Evolutionary conservation across 352 stramenopile species (phyloP), one percentile per base, ranked within the genome.

Genomic region (Pythium coloratum): DNA sequence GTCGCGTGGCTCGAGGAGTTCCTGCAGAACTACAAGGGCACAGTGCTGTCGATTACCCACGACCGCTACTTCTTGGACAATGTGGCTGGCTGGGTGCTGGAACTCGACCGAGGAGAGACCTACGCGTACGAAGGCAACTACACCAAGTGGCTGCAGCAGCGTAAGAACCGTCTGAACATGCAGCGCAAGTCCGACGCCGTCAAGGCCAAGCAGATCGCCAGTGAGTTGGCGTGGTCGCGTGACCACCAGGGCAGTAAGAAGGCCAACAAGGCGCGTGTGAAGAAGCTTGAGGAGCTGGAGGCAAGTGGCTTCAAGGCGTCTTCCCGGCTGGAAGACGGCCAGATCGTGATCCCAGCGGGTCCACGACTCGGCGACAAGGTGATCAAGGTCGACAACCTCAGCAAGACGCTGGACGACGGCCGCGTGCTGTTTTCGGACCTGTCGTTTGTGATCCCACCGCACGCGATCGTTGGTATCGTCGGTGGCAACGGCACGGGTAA

Each of bases 31-130:
- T 99, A 98, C 77, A 89, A 90, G 51, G 95, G 97, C 62, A 99
- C 97, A 0, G 96, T 99, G 60, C 87, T 99, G 24, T 98, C 94
- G 33, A 98, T 99, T 70, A 99, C 97, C 28, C 97, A 99, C 83
- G 97, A 99, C 75, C 86, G 97, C 24, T 99, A 99, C 77, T 99
- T 99, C 72, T 68, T 99, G 30, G 97, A 99, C 70, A 98, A 99
- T 70, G 97, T 99, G 6, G 94, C 95, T 8, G 84, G 95, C 28
- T 99, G 97, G 95, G 99, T 99, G 65, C 76, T 99, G 3, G 96
- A 99, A 72, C 81, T 99, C 2, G 97, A 99, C 75, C 86, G 95
- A 55, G 97, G 97, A 20, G 81, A 98, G 68, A 98, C 95, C n/a
- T 97, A 98, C 77, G 95, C 95, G 42, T 99, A 98, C 79, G 93